phyloP scores from a whole-genome alignment of 139 green algal genomes.

The Chlorella vulgaris region DNA sequence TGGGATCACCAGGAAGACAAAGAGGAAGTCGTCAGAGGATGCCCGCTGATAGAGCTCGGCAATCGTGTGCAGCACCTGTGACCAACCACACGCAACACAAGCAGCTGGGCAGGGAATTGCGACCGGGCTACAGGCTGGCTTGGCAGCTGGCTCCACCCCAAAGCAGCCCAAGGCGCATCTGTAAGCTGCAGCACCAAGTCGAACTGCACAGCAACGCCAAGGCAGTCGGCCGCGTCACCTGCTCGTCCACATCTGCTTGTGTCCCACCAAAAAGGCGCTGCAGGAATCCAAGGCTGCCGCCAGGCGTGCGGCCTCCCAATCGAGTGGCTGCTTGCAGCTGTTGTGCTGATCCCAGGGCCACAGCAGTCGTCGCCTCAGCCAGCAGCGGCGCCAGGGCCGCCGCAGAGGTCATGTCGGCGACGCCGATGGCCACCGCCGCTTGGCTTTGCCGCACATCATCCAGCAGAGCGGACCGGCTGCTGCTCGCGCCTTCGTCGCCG shows the following conservation, averaged over 20 bases:
- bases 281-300: neutral
- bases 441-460: neutral
- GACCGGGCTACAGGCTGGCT: neutral
- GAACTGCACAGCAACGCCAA: too few relatives aligned
- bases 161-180: neutral
- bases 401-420: neutral
- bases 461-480: neutral
- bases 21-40: constrained; percentile 81
- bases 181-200: too few relatives aligned
- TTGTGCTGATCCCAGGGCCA: constrained; percentile 13
- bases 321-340: neutral
- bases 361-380: neutral
- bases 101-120: neutral
- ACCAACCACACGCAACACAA: too few relatives aligned
- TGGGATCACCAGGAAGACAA: constrained; percentile 76
- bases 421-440: constrained; percentile 7
- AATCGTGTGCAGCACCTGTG: constrained; percentile 39
- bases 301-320: neutral
- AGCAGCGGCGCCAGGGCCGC: constrained; percentile 10
- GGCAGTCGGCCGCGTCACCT: neutral
- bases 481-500: neutral
- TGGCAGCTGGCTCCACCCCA: neutral
- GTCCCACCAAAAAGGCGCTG: neutral
- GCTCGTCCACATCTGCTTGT: constrained; percentile 1
- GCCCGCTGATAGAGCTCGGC: constrained; percentile 55